Evolutionary conservation across 805 yeast genomes (phyloP).

Genomic region (Cyberlindnera maclurae): DNA sequence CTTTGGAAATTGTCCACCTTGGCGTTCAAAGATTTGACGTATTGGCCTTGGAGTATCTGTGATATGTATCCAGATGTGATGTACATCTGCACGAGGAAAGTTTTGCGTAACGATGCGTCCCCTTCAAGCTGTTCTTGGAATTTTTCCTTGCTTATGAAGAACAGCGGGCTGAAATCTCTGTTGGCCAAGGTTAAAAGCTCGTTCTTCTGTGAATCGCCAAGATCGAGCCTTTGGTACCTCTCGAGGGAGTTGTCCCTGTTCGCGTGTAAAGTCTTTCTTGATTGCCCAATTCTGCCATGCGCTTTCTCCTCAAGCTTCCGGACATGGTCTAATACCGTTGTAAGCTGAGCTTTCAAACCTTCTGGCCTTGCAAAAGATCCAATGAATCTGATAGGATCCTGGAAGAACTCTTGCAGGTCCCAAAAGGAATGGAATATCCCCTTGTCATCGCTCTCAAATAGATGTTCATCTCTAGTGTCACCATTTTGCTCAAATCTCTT

Average conservation of each 20-base stretch:
- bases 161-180: conserved; percentile 14
- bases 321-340: background rate
- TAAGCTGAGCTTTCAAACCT: background rate
- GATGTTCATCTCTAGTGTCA: conserved; percentile 9
- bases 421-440: conserved; percentile 11
- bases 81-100: conserved; percentile 7
- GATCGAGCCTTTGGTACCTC: conserved; percentile 2
- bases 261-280: background rate
- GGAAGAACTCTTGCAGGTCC: conserved; percentile 14
- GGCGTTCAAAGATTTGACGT: background rate
- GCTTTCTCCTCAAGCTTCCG: conserved; percentile 1
- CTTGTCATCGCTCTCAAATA: background rate
- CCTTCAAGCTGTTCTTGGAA: conserved; percentile 13
- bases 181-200: conserved; percentile 11
- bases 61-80: conserved; percentile 2
- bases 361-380: background rate
- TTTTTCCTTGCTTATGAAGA: conserved; percentile 9
- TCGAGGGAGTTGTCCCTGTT: background rate
- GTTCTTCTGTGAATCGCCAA: conserved; percentile 5
- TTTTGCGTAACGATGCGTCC: conserved; percentile 15
- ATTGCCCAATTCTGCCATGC: background rate
- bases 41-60: background rate
- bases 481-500: conserved; percentile 10
- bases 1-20: conserved; percentile 1
- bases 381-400: conserved; percentile 11